phyloP scores from a whole-genome alignment of 2,329 filamentous ascomycete genomes.

The Talaromyces sp. region DNA sequence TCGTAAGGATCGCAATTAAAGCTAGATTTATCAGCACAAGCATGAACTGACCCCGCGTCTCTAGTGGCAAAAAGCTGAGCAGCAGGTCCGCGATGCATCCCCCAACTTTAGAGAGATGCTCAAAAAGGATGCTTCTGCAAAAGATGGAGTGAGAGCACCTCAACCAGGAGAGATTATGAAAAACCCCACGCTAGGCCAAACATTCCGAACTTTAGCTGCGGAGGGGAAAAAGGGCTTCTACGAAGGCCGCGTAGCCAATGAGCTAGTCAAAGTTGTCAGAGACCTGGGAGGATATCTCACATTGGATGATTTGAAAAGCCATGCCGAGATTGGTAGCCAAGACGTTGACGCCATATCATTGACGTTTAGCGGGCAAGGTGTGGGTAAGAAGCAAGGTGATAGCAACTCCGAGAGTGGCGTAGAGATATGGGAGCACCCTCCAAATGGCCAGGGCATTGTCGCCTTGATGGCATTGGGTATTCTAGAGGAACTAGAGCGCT shows the following conservation, averaged over 20 bases:
- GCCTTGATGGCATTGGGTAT: slow-evolving; percentile 93
- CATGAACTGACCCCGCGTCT: neutral
- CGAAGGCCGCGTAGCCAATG: slow-evolving; percentile 73
- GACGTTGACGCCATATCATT: slow-evolving; percentile 81
- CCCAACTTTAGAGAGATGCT: slow-evolving; percentile 85
- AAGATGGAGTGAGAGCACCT: slow-evolving; percentile 69
- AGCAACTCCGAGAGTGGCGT: slow-evolving; percentile 47
- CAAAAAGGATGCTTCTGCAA: slow-evolving; percentile 65
- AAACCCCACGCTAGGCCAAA: slow-evolving; percentile 74
- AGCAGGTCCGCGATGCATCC: slow-evolving; percentile 63
- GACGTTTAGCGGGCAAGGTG: slow-evolving; percentile 64
- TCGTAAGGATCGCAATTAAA: slow-evolving; percentile 48
- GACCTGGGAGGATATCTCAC: slow-evolving; percentile 73
- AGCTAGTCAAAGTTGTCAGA: slow-evolving; percentile 70
- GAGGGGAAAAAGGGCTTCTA: slow-evolving; percentile 92
- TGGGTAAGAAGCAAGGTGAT: slow-evolving; percentile 44
- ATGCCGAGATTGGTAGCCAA: slow-evolving; percentile 68
- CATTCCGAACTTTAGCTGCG: slow-evolving; percentile 71
- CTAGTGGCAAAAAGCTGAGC: slow-evolving; percentile 68
- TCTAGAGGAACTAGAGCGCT: slow-evolving; percentile 74
- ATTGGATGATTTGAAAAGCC: slow-evolving; percentile 73
- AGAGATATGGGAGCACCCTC: slow-evolving; percentile 93
- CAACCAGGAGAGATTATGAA: slow-evolving; percentile 80
- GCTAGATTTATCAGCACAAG: neutral
- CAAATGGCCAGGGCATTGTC: slow-evolving; percentile 93